Percentiles rank a stretch among this genome's conserved stretches.
Evolutionary conservation across 78 protist genomes (phyloP).

Genomic region (Polysphondylium violaceum): DNA sequence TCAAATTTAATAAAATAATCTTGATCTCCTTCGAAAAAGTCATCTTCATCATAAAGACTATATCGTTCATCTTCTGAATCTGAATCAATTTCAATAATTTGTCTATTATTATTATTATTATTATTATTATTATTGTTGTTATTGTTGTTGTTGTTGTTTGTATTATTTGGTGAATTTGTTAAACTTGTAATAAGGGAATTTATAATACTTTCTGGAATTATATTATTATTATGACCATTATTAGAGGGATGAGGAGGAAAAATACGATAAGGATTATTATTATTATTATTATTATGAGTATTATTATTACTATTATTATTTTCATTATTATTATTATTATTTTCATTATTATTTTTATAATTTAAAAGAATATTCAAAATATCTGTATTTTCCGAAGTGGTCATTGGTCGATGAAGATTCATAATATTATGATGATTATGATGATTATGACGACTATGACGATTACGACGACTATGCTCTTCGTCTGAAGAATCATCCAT

Average conservation of each 20-base stretch:
- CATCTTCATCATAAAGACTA: conserved; percentile 31
- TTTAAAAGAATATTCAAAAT: not conserved
- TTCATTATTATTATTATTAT: not conserved
- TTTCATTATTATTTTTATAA: not conserved
- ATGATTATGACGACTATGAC: too few relatives aligned
- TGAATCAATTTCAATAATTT: not conserved
- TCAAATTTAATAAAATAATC: conserved; percentile 1
- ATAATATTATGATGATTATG: too few relatives aligned
- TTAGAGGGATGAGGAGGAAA: too few relatives aligned
- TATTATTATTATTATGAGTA: not conserved
- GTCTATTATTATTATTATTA: too few relatives aligned
- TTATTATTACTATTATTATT: not conserved
- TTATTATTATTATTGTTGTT: too few relatives aligned
- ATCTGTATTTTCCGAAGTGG: too few relatives aligned
- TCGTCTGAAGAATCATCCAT: not conserved
- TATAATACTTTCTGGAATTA: not conserved
- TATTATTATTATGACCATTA: too few relatives aligned
- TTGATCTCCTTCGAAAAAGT: conserved; percentile 29
- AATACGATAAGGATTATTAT: not conserved
- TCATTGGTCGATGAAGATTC: not conserved
- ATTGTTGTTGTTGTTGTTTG: too few relatives aligned
- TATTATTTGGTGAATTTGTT: not conserved
- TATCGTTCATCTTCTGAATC: conserved; percentile 26
- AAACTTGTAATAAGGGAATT: not conserved
- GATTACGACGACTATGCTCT: not conserved